phyloP scores from a whole-genome alignment of 2,329 filamentous ascomycete genomes.

The Pseudogymnoascus sp. region DNA sequence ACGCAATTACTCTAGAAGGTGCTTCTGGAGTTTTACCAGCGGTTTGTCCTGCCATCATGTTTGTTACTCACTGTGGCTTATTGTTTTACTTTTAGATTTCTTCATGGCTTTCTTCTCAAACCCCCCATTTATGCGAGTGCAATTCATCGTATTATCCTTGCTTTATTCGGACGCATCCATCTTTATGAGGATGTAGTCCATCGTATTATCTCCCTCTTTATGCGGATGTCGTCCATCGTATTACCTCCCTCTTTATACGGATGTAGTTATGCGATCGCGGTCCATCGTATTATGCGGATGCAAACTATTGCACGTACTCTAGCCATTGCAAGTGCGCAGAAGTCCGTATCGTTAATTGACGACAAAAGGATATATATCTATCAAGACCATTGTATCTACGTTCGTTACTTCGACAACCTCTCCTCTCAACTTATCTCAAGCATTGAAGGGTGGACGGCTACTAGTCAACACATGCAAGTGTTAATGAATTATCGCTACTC shows the following conservation, averaged over 20 bases:
- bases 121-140: too few species aligned
- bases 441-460: conserved; percentile 10
- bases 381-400: neutral
- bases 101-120: neutral
- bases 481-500: neutral
- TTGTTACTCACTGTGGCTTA: too few species aligned
- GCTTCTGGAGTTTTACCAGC: too few species aligned
- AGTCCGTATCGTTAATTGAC: neutral
- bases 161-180: neutral
- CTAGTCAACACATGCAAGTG: neutral
- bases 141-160: neutral
- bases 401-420: neutral
- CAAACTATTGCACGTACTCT: neutral
- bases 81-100: too few species aligned
- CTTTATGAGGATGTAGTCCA: neutral
- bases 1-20: too few species aligned
- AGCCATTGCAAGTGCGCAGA: neutral
- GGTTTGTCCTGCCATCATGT: too few species aligned
- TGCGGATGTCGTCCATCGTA: neutral
- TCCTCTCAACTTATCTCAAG: conserved; percentile 9
- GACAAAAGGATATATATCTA: neutral
- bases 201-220: neutral
- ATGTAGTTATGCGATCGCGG: too few species aligned
- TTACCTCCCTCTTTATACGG: neutral
- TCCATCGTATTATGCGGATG: neutral